These are phyloP conservation scores for Candida tropicalis DNA, from an alignment of 1,139 yeast genomes.

Conservation along the genomic window DNA sequence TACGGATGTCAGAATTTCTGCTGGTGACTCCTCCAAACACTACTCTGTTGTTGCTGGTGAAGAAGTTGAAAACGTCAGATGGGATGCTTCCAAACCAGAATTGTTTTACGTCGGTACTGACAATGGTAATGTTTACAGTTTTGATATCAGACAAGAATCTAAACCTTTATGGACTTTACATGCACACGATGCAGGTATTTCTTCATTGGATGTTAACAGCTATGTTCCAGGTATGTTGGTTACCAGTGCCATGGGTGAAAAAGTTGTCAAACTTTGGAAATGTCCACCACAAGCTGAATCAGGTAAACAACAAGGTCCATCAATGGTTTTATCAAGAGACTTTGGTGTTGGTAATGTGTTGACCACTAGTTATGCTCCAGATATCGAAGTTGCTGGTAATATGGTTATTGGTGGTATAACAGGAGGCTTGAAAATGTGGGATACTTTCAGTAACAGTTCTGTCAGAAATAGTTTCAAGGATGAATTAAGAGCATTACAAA, in stretches of 20 bases:
- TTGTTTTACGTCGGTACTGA: slow-evolving; percentile 90
- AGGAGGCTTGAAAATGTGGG: slow-evolving; percentile 90
- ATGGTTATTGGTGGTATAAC: slow-evolving; percentile 86
- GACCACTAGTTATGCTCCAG: slow-evolving; percentile 82
- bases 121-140: slow-evolving; percentile 85
- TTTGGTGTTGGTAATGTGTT: slow-evolving; percentile 95
- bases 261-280: slow-evolving; percentile 86
- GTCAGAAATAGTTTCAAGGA: slow-evolving; percentile 70
- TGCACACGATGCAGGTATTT: slow-evolving; percentile 94
- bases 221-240: slow-evolving; percentile 74
- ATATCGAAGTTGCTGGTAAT: slow-evolving; percentile 82
- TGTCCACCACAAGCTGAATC: slow-evolving; percentile 38
- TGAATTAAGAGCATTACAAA: slow-evolving; percentile 57
- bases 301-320: slow-evolving; percentile 58
- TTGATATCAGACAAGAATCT: slow-evolving; percentile 73
- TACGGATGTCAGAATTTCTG: slow-evolving; percentile 72
- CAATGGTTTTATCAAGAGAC: slow-evolving; percentile 89
- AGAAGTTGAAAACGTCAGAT: slow-evolving; percentile 81
- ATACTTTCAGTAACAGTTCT: slow-evolving; percentile 77
- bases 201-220: slow-evolving; percentile 72
- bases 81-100: slow-evolving; percentile 62
- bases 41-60: slow-evolving; percentile 66
- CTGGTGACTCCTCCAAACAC: slow-evolving; percentile 58
- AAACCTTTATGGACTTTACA: slow-evolving; percentile 92
- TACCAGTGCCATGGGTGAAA: slow-evolving; percentile 93